These are phyloP conservation scores for Chaetothyriales sp. DNA, from an alignment of 2,329 filamentous ascomycete genomes.

Conservation along the genomic window DNA sequence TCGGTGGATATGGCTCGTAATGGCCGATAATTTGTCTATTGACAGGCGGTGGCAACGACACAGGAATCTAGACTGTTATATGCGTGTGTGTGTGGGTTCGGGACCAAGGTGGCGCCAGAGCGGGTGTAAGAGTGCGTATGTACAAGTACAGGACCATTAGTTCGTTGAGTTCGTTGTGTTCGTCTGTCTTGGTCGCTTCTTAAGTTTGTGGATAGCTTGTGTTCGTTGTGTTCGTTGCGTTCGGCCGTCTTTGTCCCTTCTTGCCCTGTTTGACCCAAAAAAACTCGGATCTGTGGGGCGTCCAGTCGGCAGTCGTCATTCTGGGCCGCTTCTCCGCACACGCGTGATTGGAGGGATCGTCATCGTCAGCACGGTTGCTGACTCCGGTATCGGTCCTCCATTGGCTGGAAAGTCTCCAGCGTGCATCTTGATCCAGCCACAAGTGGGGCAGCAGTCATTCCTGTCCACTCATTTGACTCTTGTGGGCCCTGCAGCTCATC, in stretches of 20 bases:
- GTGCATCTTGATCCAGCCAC: not conserved
- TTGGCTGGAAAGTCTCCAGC: not conserved
- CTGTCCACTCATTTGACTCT: not conserved
- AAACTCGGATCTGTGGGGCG: no score
- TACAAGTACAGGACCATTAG: not conserved
- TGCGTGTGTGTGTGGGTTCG: not conserved
- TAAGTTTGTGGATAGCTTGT: no score
- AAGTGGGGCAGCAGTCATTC: not conserved
- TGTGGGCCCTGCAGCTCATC: slow-evolving; percentile 1
- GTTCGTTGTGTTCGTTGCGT: no score
- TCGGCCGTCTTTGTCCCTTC: no score
- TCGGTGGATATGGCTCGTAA: slow-evolving; percentile 1
- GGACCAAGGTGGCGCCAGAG: no score
- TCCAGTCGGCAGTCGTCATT: no score
- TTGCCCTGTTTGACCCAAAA: no score
- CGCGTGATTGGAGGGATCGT: not conserved
- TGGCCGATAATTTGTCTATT: not conserved
- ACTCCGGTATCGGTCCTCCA: no score
- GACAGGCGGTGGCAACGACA: not conserved
- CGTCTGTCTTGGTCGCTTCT: no score
- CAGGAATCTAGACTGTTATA: not conserved
- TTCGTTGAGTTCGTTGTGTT: no score
- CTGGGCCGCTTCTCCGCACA: not conserved
- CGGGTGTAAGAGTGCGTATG: not conserved
- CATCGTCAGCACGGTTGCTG: not conserved